Base-by-base conservation (phyloP, 2,329 filamentous ascomycete species). In the Exophiala sp. region DNA sequence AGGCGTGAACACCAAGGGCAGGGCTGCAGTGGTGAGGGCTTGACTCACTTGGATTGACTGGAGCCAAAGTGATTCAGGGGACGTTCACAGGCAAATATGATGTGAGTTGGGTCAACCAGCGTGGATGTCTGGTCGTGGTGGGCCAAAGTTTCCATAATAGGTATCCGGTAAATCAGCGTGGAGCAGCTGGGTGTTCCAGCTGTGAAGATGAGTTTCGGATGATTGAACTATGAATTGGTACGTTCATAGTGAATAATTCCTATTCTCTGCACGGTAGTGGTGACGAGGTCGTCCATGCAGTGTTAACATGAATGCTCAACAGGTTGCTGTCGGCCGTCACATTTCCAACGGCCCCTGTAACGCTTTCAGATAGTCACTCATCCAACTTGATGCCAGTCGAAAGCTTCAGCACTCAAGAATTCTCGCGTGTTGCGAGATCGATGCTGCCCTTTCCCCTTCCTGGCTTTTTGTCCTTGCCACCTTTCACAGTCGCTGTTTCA, bases 361-460 rank as follows among this genome's bases (percentile, higher is more conserved):
- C 18, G 18, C 34, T 18, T 16, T 7, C 13, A 37, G 34, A 18
- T 13, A 34, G 30, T 34, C 24, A 32, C n/a, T n/a, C 34, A 37
- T 37, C 34, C 34, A 19, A 37, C 14, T 19, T 16, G 3, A 18
- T 18, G 14, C 34, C 18, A 9, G 6, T 5, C 19, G 19, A 18
- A n/a, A n/a, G 52, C 23, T 39, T 42, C 27, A 2, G 8, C 42
- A 13, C 14, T 32, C n/a, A 41, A 41, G 10, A 23, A 23, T 11
- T 38, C 39, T 42, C 32, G 3, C 50, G 50, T 22, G 14, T 42
- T 11, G 45, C 46, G 16, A 53, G 27, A 19, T 53, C 46, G 19
- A 42, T 42, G 27, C 46, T 51, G 16, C 18, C 43, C 30, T 43
- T 47, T 19, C 43, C 19, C 13, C 38, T 21, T 22, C 8, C 23